Base-by-base conservation (phyloP, 371 early-diverging fungal genomes). In the Catenaria anguillulae region DNA sequence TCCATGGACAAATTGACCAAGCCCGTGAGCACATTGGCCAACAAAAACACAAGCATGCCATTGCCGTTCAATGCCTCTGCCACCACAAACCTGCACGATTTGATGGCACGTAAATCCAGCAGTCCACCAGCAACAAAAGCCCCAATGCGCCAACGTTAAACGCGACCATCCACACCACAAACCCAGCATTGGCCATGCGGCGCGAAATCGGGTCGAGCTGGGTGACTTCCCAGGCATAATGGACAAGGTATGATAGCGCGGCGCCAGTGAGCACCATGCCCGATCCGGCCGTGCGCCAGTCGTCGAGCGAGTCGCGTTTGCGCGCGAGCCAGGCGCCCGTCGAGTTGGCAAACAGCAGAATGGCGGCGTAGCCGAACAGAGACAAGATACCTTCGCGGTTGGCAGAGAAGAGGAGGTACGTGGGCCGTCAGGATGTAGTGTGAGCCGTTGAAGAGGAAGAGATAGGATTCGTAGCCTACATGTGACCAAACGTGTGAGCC, bases 351-450 rank as follows among this genome's bases (percentile, higher is more conserved):
- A 8, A 26, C 13, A 90, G 69, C 65, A 85, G 91, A 35, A 92
- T 86, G 1, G 87, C 69, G 54, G 87, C 68, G 67, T 92, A 93
- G 2, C 97, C 92, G 74, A 69, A 62, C 62, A 88, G 79, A 43
- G 91, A 91, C 62, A 78, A 84, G 17, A 96, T 75, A 36, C 97
- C 97, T 70, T 97, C 97, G 61, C 87, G 84, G 71, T 97, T 97
- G 67, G 85, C 84, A 59, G 82, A 82, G n/a, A 97, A 62, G 0
- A 94, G 65, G 79, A 81, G 1, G 71, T 73, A 33, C 96, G 81
- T 3, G 86, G 86, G 0, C 90, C 87, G 37, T 81, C 56, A 89
- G 75, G 40, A 94, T 85, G 77, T 82, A 96, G 17, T 75, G 69
- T 63, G 87, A 79, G 6, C 89, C 68, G 13, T 86, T 84, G 31